Evolutionary conservation across 2,329 filamentous ascomycete species (phyloP), one percentile per base, ranked within the genome.

Genomic region (Calonectria leucothoes): DNA sequence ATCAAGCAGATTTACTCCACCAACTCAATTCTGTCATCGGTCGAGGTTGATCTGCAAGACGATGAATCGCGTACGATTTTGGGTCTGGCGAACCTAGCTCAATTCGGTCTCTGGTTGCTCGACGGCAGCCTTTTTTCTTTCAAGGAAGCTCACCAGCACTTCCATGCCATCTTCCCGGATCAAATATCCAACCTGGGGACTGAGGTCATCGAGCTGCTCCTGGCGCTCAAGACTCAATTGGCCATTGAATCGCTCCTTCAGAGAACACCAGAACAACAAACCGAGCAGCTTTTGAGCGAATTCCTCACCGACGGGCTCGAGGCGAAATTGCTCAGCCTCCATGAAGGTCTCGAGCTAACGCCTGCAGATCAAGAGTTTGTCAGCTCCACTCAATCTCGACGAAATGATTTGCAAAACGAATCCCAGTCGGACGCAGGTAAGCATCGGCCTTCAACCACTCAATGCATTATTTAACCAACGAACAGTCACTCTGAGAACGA

Each of bases 301-400:
- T 86, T 91, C 4, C 87, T 94, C 42, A 86, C 89, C 8, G 84
- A 88, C 11, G 86, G 93, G 6, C 82, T 94, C 3, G 87, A 93
- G 31, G 86, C 87, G 14, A 84, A 84, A 55, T 77, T 89, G 59
- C 85, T 81, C 14, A 78, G 79, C 25, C 78, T 83, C 39, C 82
- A 83, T 63, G 81, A 80, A 4, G 80, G 80, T 20, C 74, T 78
- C 27, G 81, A 82, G 66, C 74, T 84, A 23, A 84, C 80, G 73
- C 75, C 84, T 75, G 80, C 84, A 31, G 84, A 86, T 68, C 79
- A 82, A 52, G 80, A 80, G 11, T 82, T 86, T 33, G 75, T 85
- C 11, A 77, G 80, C 6, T 80, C 82, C 14, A 80, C 84, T 8
- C 80, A 82, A 52, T 78, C 79, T 25, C 80, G 84, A 42, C 84